Evolutionary conservation across 1,139 yeast species (phyloP).

Genomic region (Eremothecium gossypii): DNA sequence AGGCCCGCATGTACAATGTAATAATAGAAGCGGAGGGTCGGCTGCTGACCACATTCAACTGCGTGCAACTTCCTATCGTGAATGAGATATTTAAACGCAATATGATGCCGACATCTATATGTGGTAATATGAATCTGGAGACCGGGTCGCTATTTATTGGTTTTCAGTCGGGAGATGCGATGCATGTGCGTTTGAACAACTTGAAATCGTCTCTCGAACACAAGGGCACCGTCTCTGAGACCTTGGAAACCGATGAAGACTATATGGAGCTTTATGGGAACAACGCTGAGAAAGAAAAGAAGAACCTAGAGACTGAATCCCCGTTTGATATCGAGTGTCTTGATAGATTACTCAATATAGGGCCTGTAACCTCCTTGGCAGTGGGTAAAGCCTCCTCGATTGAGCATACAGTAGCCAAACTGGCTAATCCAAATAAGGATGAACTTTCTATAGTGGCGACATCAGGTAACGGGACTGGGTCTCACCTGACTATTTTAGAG

Average conservation of each 20-base stretch:
- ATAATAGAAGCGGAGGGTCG: slow-evolving; percentile 27
- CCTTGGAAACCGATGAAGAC: slow-evolving; percentile 24
- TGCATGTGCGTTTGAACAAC: slow-evolving; percentile 23
- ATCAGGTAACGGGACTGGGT: slow-evolving; percentile 52
- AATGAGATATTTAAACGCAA: slow-evolving; percentile 24
- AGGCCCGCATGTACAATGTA: slow-evolving; percentile 21
- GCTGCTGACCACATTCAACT: slow-evolving; percentile 22
- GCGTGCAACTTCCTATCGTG: slow-evolving; percentile 24
- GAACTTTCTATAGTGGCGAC: slow-evolving; percentile 64
- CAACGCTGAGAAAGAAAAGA: slow-evolving; percentile 23
- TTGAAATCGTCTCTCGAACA: slow-evolving; percentile 23
- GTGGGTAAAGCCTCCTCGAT: slow-evolving; percentile 52
- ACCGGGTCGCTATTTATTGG: slow-evolving; percentile 24
- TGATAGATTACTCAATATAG: slow-evolving; percentile 56
- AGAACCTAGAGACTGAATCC: slow-evolving; percentile 26
- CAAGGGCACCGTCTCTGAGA: slow-evolving; percentile 10
- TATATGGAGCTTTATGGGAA: slow-evolving; percentile 29
- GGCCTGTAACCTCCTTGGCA: slow-evolving; percentile 67
- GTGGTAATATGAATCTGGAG: slow-evolving; percentile 14
- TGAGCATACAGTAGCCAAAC: slow-evolving; percentile 47
- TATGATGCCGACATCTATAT: slow-evolving; percentile 20
- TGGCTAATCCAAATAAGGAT: slow-evolving; percentile 55
- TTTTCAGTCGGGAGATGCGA: slow-evolving; percentile 27
- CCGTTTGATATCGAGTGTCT: slow-evolving; percentile 36
- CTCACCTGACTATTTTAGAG: slow-evolving; percentile 50